Conservation (phyloP, 352 stramenopile species). For the Elongisporangium undulatum region DNA sequence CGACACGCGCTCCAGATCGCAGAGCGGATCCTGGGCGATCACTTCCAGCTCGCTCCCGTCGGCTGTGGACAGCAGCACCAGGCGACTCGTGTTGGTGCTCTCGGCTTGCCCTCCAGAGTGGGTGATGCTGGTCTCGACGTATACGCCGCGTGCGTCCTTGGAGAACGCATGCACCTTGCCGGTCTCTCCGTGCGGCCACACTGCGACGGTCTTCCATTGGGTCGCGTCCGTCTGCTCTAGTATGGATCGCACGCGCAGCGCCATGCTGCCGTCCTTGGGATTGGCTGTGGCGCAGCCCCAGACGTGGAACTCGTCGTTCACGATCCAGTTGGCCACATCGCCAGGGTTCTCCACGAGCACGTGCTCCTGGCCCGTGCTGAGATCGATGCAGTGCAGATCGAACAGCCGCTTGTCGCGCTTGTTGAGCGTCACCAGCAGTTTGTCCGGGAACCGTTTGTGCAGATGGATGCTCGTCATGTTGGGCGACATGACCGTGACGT, state of each 20-base stretch:
- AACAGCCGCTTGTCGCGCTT: slow-evolving; percentile 27
- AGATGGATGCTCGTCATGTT: slow-evolving; percentile 15
- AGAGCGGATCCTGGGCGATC: slow-evolving; percentile 20
- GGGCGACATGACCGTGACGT: slow-evolving; percentile 17
- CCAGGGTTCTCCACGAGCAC: slow-evolving; percentile 27
- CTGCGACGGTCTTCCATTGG: slow-evolving; percentile 26
- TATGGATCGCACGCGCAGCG: slow-evolving; percentile 17
- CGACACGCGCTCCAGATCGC: slow-evolving; percentile 20
- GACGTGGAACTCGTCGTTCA: slow-evolving; percentile 28
- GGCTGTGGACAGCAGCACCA: slow-evolving; percentile 30
- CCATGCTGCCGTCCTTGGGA: slow-evolving; percentile 16
- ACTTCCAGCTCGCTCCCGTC: slow-evolving; percentile 24
- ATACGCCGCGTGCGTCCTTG: slow-evolving; percentile 24
- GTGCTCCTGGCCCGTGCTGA: slow-evolving; percentile 19
- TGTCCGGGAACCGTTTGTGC: slow-evolving; percentile 20
- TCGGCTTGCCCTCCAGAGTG: slow-evolving; percentile 9
- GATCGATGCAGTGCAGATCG: slow-evolving; percentile 24
- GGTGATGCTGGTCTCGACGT: slow-evolving; percentile 31
- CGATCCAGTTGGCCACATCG: slow-evolving; percentile 16
- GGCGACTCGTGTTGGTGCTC: slow-evolving; percentile 22
- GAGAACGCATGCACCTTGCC: slow-evolving; percentile 17
- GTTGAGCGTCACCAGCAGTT: slow-evolving; percentile 32
- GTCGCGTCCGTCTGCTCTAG: slow-evolving; percentile 11
- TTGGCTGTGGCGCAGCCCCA: slow-evolving; percentile 10
- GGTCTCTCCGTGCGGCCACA: slow-evolving; percentile 33